Base-by-base conservation (phyloP, 305 asterid genomes). In the Fraxinus platypoda region DNA sequence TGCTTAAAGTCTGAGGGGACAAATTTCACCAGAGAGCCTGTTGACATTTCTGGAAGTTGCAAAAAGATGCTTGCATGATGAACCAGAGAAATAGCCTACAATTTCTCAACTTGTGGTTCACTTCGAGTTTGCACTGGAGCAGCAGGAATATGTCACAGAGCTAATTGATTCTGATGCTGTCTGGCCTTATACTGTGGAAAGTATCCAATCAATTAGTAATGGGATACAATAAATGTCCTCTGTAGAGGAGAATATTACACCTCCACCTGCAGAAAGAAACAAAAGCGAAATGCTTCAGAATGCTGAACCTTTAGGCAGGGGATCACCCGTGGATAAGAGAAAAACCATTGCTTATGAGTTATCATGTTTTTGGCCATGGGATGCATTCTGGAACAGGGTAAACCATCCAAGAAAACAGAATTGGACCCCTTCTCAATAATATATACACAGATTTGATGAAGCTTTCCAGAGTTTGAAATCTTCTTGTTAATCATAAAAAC, bases 101-200 rank as follows among this genome's bases (percentile, higher is more conserved):
- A 87, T 87, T 85, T 38, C 88, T 17, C 88, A 83, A 72, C 77
- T 78, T 26, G 83, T 87, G 64, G 23, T 1, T 1, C 34, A 28
- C 84, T 84, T 87, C 9, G 88, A 85, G 85, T 57, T 3, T 46
- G 80, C 87, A 76, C 77, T 87, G 30, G 88, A 85, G 80, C 84
- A 64, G 30, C 84, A 85, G 80, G 85, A 83, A 31, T 23, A n/a
- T 5, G 21, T 3, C 28, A 38, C 75, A 38, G 80, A 31, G 76
- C 37, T 31, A 57, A n/a, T 81, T 49, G 15, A 33, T 46, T 35
- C 9, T 78, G n/a, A 78, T 52, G 81, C 38, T 49, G 80, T 43
- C 21, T 31, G 41, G 71, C 21, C 66, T 49, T 35, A 13, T 46
- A 15, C 33, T 34, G 81, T 74, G 37, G 71, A 86, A 46, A 76